phyloP scores from a whole-genome alignment of 331 rosid genomes.

The Stylosanthes scabra region DNA sequence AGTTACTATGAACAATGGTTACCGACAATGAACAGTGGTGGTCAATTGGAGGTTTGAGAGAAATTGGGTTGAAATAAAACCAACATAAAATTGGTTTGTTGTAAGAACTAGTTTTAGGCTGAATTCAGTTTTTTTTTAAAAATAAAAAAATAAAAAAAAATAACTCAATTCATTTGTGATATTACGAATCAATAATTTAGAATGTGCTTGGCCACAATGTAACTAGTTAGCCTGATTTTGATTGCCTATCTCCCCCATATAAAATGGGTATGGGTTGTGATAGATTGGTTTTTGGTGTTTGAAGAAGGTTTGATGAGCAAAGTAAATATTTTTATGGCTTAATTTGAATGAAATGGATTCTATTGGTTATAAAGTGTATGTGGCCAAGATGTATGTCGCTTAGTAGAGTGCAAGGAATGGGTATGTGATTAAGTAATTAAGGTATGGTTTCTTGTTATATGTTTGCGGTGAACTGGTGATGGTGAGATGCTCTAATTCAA shows the following conservation, averaged over 20 bases:
- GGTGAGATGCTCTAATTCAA: not conserved
- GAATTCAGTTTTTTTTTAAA: no score
- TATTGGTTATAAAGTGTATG: not conserved
- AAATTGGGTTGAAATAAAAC: no score
- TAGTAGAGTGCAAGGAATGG: not conserved
- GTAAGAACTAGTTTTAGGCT: no score
- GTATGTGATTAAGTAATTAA: not conserved
- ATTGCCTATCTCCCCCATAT: not conserved
- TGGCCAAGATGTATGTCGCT: not conserved
- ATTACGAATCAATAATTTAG: no score
- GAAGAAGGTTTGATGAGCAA: constrained; percentile 4
- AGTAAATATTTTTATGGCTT: not conserved
- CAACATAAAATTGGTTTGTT: no score
- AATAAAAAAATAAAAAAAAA: no score
- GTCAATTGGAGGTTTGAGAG: no score
- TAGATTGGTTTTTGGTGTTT: not conserved
- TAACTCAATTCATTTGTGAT: no score
- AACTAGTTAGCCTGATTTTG: no score
- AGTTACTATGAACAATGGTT: no score
- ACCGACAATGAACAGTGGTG: no score
- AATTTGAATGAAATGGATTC: constrained; percentile 1
- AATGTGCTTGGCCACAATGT: no score
- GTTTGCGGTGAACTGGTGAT: not conserved
- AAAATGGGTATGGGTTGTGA: constrained; percentile 1
- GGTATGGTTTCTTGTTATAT: not conserved